Evolutionary conservation across 768 basidiomycete species (phyloP), one percentile per base, ranked within the genome.

Genomic region (Russula lepida): DNA sequence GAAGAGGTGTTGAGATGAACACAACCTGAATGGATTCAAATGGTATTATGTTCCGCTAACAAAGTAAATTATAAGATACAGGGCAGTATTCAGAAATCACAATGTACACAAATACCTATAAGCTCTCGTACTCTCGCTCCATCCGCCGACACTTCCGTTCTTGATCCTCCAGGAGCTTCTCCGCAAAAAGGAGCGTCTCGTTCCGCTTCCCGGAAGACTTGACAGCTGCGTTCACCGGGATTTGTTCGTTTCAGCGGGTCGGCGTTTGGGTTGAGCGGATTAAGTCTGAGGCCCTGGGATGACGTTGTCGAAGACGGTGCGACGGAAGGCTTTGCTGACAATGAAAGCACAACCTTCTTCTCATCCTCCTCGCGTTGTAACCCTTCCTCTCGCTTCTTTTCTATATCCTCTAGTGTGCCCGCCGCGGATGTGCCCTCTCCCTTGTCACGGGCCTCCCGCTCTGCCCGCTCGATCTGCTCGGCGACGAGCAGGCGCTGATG

Each of bases 381-480:
- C 8, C 81, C 85, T 67, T 81, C 83, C 62, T 82, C 83, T 6
- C 69, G 76, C 9, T 77, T 76, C 3, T 75, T 76, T 21, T 75
- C 69, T 21, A 75, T 69, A 8, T 33, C 56, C n/a, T 53, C 61
- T 17, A 68, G 60, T 0, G 75, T 70, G 13, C 73, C 69, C 6
- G 69, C 69, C 12, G 68, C 68, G 19, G 75, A 73, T 4, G 57
- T 60, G 8, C 63, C 69, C 17, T 66, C 69, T 25, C 65, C 63
- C 35, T 66, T 66, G 3, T 74, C 78, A 48, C 71, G 73, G 15
- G 71, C 74, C 60, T 85, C 84, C 19, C 74, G 76, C 7, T 76
- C 78, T 2, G 95, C 97, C 41, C 93, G 81, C 71, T 91, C 92
- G 58, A 99, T 98, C 74, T 99, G 95, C 68, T 97, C 94, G 12